Evolutionary conservation across 2,329 filamentous ascomycete species (phyloP).

Genomic region (Lomentospora prolificans): DNA sequence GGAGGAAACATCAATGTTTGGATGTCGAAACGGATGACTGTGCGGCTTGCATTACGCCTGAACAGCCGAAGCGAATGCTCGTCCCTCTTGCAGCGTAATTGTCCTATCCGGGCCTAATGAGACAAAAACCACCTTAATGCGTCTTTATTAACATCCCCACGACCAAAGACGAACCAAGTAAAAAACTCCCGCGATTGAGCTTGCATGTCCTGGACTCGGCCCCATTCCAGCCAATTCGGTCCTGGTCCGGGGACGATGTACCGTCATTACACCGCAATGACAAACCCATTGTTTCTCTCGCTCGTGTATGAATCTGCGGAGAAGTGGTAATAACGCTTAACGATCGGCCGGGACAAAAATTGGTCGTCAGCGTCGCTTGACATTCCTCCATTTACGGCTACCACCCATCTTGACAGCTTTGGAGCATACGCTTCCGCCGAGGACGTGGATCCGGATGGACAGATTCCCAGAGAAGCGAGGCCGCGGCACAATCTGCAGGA

Average conservation of each 20-base stretch:
- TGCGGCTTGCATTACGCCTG: neutral
- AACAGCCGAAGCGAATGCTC: too few relatives aligned
- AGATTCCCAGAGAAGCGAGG: neutral
- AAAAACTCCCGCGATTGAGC: neutral
- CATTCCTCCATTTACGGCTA: neutral
- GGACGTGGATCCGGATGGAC: neutral
- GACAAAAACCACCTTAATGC: neutral
- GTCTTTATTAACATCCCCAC: conserved; percentile 1
- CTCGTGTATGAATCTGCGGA: neutral
- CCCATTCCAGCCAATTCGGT: neutral
- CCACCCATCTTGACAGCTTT: neutral
- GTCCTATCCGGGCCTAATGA: neutral
- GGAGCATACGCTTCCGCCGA: neutral
- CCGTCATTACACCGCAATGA: too few relatives aligned
- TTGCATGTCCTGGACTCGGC: neutral
- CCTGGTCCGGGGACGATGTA: neutral
- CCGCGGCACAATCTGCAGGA: neutral
- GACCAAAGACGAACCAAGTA: too few relatives aligned
- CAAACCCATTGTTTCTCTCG: too few relatives aligned
- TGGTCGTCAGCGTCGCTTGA: neutral
- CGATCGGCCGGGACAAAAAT: neutral
- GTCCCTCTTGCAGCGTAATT: neutral
- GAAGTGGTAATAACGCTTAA: too few relatives aligned
- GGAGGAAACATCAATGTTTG: neutral
- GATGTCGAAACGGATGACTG: neutral